Base-by-base conservation (phyloP, 495 filamentous ascomycete species). In the Aspergillus wentii region DNA sequence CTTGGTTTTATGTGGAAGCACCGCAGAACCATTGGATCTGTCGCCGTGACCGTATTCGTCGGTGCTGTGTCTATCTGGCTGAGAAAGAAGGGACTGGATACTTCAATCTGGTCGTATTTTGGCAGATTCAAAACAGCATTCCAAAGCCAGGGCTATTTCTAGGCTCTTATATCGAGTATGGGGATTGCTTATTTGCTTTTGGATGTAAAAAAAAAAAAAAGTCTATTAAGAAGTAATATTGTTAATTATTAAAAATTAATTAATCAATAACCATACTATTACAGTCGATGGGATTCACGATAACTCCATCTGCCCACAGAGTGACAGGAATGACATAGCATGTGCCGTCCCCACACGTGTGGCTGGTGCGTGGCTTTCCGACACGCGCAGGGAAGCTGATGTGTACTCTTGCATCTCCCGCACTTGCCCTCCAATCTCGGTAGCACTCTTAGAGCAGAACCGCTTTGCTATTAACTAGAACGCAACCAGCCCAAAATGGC, bases 41-140 rank as follows among this genome's bases (percentile, higher is more conserved):
- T 85, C 11, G 76, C 82, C 6, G 25, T 86, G 4, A 80, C 86
- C 38, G 53, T 89, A 11, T 40, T 82, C 14, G 66, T 88, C 38
- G 83, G 74, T 18, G 52, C 78, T 23, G 46, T 79, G 37, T 76
- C 77, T 3, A 58, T 74, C 28, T 78, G 71, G 59, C 54, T 79
- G 15, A 51, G 68, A 16, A 69, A 49, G 46, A 66, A 47, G 28
- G 69, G 69, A n/a, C 15, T 66, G 9, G 71, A 73, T 37, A 47
- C 36, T n/a, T 49, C 57, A 1, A 60, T 71, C 21, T 62, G 64
- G 59, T 54, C 53, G 5, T 66, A 63, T 46, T 8, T 68, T 13
- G 38, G 50, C 34, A 41, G 49, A 31, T 39, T 63, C 33, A 56
- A 56, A 27, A 30, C 37, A 17, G 48, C 54, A 8, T 46, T 61